A percentile compares a stretch with the other conserved stretches of the same genome.
Conservation (phyloP, 139 green algal species). For the Chlamydomonas eustigma region DNA sequence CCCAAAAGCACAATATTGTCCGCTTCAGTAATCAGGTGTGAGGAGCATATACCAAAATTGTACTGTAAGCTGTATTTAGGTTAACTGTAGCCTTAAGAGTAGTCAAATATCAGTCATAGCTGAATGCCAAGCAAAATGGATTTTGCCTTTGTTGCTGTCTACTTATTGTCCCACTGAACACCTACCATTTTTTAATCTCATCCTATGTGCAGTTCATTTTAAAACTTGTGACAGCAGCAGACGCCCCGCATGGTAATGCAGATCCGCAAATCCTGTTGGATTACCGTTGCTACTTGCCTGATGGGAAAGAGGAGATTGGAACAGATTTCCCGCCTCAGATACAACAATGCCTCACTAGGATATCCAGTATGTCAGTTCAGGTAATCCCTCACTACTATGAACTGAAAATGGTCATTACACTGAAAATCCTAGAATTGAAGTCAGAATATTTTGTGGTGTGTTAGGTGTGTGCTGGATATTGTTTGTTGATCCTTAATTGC, state of each 20-base stretch:
- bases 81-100: conserved; percentile 7
- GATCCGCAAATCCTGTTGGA: conserved; percentile 26
- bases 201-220: conserved; percentile 9
- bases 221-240: conserved; percentile 1
- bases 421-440: too few relatives aligned
- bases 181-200: too few relatives aligned
- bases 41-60: not conserved
- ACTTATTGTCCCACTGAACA: too few relatives aligned
- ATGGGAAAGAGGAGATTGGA: conserved; percentile 2
- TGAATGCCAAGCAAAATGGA: conserved; percentile 24
- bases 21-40: conserved; percentile 10
- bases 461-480: too few relatives aligned
- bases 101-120: conserved; percentile 30
- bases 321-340: conserved; percentile 16
- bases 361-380: conserved; percentile 4
- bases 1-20: conserved; percentile 19
- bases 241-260: not conserved
- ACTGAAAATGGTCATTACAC: too few relatives aligned
- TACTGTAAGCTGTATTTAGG: not conserved
- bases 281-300: conserved; percentile 23
- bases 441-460: too few relatives aligned
- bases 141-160: not conserved
- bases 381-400: too few relatives aligned
- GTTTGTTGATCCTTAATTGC: too few relatives aligned
- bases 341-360: conserved; percentile 8